phyloP scores from a whole-genome alignment of 2,329 filamentous ascomycete genomes.

The Trichoderma hamatum region DNA sequence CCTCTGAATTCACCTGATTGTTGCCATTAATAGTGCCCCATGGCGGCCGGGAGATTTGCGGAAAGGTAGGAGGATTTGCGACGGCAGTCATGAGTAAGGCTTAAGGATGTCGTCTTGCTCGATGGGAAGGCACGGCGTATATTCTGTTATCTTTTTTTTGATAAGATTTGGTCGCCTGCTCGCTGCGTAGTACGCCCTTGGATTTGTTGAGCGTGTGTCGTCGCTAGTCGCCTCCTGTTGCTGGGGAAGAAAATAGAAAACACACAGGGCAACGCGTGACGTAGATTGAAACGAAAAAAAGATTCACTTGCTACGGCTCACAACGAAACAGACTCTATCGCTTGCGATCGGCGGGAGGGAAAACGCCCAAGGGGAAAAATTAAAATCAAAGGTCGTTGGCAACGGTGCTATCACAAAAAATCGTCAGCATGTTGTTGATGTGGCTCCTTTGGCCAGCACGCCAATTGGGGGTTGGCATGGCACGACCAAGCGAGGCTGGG shows the following conservation, averaged over 20 bases:
- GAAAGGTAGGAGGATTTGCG: slow-evolving; percentile 65
- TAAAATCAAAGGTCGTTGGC: slow-evolving; percentile 14
- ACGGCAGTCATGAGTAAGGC: slow-evolving; percentile 66
- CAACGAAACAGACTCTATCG: slow-evolving; percentile 2
- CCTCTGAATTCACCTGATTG: slow-evolving; percentile 78
- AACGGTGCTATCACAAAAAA: slow-evolving; percentile 25
- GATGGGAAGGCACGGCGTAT: slow-evolving; percentile 31
- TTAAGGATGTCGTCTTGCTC: slow-evolving; percentile 30
- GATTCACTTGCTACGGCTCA: neutral
- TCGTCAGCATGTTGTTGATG: slow-evolving; percentile 27
- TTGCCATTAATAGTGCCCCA: slow-evolving; percentile 63
- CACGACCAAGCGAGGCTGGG: slow-evolving; percentile 29
- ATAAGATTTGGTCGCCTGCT: slow-evolving; percentile 5
- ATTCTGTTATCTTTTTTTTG: neutral
- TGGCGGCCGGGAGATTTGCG: slow-evolving; percentile 65
- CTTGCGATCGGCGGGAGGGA: slow-evolving; percentile 15
- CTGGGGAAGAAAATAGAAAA: slow-evolving; percentile 6
- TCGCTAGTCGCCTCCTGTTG: slow-evolving; percentile 12
- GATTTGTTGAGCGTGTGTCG: neutral
- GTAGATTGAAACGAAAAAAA: neutral
- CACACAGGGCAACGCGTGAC: slow-evolving; percentile 12
- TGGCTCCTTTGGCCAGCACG: slow-evolving; percentile 27
- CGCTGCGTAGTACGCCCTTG: slow-evolving; percentile 19
- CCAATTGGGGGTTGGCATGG: slow-evolving; percentile 31
- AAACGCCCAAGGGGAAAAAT: neutral